phyloP scores from a whole-genome alignment of 495 filamentous ascomycete genomes.

The Glarea lozoyensis region DNA sequence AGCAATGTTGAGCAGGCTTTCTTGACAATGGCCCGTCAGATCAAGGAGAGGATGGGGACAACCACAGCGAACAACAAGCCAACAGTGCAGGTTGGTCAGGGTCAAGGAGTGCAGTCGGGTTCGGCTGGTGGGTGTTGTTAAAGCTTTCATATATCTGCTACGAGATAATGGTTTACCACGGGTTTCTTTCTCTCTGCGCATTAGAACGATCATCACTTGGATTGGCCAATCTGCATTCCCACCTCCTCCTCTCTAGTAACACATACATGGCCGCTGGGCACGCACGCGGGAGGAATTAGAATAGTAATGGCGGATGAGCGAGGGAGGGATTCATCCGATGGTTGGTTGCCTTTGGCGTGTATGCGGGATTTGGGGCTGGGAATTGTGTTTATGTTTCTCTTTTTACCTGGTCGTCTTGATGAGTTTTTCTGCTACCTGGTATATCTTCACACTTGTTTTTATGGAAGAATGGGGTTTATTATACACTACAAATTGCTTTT shows the following conservation, averaged over 20 bases:
- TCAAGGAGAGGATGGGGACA: constrained; percentile 99
- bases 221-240: constrained; percentile 19
- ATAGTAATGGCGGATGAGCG: constrained; percentile 18
- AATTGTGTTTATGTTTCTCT: constrained; percentile 14
- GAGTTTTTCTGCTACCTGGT: constrained; percentile 11
- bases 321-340: constrained; percentile 6
- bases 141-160: constrained; percentile 18
- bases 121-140: constrained; percentile 94
- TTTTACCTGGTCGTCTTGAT: constrained; percentile 13
- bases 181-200: constrained; percentile 16
- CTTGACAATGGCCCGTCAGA: constrained; percentile 98
- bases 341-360: constrained; percentile 18
- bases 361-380: constrained; percentile 15
- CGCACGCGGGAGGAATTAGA: constrained; percentile 15
- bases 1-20: constrained; percentile 99
- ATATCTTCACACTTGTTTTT: constrained; percentile 17
- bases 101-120: constrained; percentile 88
- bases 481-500: too few species aligned
- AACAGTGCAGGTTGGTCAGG: constrained; percentile 87
- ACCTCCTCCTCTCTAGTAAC: constrained; percentile 8
- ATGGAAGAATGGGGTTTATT: too few species aligned
- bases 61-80: constrained; percentile 93
- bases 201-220: constrained; percentile 21
- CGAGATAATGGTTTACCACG: neutral
- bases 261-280: constrained; percentile 4